Evolutionary conservation across 345 rosid species (phyloP).

Genomic region (Murraya koenigii): DNA sequence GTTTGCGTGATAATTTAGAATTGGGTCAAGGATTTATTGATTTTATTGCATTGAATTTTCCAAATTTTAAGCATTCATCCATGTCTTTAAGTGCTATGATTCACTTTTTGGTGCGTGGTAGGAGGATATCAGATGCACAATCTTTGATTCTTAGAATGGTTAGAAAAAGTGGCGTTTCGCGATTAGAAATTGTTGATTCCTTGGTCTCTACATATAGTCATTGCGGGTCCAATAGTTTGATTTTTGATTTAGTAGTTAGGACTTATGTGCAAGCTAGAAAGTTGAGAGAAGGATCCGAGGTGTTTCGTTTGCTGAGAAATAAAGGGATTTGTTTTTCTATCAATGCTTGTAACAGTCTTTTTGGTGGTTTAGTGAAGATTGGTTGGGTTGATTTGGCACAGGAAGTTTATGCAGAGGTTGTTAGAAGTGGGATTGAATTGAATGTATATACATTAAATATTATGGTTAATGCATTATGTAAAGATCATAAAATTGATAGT

Average conservation of each 20-base stretch:
- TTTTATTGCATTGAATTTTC: slow-evolving; percentile 27
- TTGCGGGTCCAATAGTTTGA: slow-evolving; percentile 34
- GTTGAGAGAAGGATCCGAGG: slow-evolving; percentile 61
- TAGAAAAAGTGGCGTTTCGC: slow-evolving; percentile 71
- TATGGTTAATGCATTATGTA: slow-evolving; percentile 87
- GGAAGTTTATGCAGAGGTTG: slow-evolving; percentile 42
- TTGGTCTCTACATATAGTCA: slow-evolving; percentile 37
- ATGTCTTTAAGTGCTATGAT: slow-evolving; percentile 63
- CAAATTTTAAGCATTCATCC: slow-evolving; percentile 54
- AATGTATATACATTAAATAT: slow-evolving; percentile 61
- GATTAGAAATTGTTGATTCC: slow-evolving; percentile 48
- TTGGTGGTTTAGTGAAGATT: slow-evolving; percentile 53
- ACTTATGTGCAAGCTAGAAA: slow-evolving; percentile 79
- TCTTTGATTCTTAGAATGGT: slow-evolving; percentile 70
- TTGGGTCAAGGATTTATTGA: slow-evolving; percentile 46
- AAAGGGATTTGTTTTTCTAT: slow-evolving; percentile 36
- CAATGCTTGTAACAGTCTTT: slow-evolving; percentile 54
- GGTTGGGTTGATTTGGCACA: slow-evolving; percentile 66
- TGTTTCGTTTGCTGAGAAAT: slow-evolving; percentile 30
- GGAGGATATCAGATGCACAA: slow-evolving; percentile 75
- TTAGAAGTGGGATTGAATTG: slow-evolving; percentile 33
- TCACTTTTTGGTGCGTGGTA: slow-evolving; percentile 48
- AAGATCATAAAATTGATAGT: slow-evolving; percentile 52
- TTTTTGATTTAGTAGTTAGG: slow-evolving; percentile 70
- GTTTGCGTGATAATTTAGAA: slow-evolving; percentile 48